phyloP scores from a whole-genome alignment of 257 asterid genomes.

The Solanum rostratum region DNA sequence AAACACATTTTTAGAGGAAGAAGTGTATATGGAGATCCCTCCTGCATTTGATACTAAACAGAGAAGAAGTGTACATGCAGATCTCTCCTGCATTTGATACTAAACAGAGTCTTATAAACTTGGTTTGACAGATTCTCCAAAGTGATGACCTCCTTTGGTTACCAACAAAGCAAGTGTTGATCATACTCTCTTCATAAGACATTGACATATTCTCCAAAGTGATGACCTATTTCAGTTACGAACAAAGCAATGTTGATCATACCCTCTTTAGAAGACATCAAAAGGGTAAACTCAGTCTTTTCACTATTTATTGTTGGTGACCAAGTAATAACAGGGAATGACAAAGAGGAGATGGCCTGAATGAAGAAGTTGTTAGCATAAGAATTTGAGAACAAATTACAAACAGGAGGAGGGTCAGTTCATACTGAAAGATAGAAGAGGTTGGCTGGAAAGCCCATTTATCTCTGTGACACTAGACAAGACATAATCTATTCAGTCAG shows the following conservation, averaged over 20 bases:
- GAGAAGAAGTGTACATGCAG: neutral
- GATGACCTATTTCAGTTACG: neutral
- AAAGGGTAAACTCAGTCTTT: neutral
- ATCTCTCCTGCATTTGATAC: neutral
- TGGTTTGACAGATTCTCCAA: neutral
- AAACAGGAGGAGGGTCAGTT: neutral
- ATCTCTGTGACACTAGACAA: neutral
- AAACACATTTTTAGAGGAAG: neutral
- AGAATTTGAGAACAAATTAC: neutral
- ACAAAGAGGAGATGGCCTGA: neutral
- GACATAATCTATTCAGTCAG: neutral
- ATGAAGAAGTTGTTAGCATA: neutral
- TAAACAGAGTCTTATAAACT: neutral
- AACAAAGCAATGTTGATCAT: neutral
- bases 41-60: neutral
- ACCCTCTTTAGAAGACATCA: neutral
- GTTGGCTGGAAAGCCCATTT: neutral
- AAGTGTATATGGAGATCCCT: neutral
- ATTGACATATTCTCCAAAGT: neutral
- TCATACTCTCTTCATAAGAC: neutral
- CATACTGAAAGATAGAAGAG: neutral
- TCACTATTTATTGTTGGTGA: neutral
- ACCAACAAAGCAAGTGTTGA: neutral
- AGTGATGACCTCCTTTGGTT: neutral
- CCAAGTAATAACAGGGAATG: neutral